Base-by-base conservation (phyloP, 2,329 filamentous ascomycete genomes). In the Exophiala calicioides region DNA sequence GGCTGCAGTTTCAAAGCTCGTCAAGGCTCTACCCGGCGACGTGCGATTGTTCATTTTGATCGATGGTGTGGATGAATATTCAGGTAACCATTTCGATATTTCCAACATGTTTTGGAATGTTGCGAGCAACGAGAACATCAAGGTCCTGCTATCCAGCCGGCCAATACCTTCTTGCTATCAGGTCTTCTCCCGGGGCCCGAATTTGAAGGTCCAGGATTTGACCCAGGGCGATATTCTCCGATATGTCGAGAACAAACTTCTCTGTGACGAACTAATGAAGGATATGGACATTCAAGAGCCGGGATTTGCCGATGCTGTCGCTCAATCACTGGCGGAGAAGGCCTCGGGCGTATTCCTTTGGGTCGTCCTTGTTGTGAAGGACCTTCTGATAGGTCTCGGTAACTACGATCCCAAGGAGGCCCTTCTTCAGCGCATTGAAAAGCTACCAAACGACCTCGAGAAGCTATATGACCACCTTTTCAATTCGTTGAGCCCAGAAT, bases 301-400 rank as follows among this genome's bases (percentile, higher is more conserved):
- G 20, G 21, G n/a, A 12, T 10, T 12, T 5, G 36, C 13, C n/a
- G 8, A 12, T 7, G 6, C 6, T 15, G 8, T 32, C 16, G 7
- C 6, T 12, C 30, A 10, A 9, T 15, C 2, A 15, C 40, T 52
- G 10, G 31, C 12, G 21, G 6, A 33, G 4, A 44, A 40, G 32
- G 38, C 50, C 3, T 30, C 37, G 12, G 50, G 50, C 10, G 45
- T 52, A 5, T 52, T 52, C 23, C 23, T 52, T 10, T 52, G 50
- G 50, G 45, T 50, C 26, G 10, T 16, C 9, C 23, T 45, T 10
- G 45, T 36, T 6, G 31, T 47, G 9, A 13, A 38, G 10, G 26
- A 29, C 16, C 10, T 47, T 2, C 18, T 31, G 7, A 18, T 30
- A 10, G 47, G 47, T n/a, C 8, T 51, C 9, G 9, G 23, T 5